Conservation (phyloP, 441 rosid genomes). For the Eutrema salsugineum region DNA sequence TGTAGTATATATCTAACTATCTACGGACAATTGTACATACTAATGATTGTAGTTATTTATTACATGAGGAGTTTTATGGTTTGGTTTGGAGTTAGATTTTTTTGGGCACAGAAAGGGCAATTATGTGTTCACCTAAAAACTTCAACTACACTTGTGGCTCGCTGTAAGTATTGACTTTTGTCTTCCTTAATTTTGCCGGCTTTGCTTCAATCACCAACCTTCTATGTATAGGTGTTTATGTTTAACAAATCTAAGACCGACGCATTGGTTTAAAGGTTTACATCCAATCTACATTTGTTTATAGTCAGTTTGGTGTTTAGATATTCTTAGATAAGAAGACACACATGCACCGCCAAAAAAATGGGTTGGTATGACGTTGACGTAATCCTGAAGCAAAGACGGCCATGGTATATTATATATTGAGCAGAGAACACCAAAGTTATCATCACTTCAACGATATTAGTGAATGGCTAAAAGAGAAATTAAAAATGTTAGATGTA, state of each 20-base stretch:
- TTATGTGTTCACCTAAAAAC: conserved; percentile 19
- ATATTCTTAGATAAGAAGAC: conserved; percentile 12
- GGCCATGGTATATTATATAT: conserved; percentile 1
- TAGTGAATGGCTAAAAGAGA: neutral
- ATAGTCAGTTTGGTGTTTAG: neutral
- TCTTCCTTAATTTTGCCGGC: neutral
- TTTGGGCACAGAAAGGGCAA: neutral
- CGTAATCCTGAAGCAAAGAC: conserved; percentile 14
- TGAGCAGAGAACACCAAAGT: neutral
- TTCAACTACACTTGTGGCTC: neutral
- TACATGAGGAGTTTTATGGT: neutral
- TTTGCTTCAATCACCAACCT: neutral
- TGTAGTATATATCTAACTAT: neutral
- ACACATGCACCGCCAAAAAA: conserved; percentile 17
- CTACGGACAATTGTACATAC: neutral
- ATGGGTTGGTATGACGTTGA: conserved; percentile 16
- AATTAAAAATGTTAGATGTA: neutral
- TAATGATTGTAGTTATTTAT: neutral
- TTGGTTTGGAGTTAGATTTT: conserved; percentile 9
- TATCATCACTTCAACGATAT: neutral
- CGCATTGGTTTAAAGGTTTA: neutral
- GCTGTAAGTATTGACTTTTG: neutral
- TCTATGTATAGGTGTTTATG: neutral
- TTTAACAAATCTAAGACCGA: neutral
- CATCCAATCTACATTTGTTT: conserved; percentile 8